Base-by-base conservation (phyloP, 1,284 basidiomycete genomes). In the Salmacisia buchloeana region DNA sequence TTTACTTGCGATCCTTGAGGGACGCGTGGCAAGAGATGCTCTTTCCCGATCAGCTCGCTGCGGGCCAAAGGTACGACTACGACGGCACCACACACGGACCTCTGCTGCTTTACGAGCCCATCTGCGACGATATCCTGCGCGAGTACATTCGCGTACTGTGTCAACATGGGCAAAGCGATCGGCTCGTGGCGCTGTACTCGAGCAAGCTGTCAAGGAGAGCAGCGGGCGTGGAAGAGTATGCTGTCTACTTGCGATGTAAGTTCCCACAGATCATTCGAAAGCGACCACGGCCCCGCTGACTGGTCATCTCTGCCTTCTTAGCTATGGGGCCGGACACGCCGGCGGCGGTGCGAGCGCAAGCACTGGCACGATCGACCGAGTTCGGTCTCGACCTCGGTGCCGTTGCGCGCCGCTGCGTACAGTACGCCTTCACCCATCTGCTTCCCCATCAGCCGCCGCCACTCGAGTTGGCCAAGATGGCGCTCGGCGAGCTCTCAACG, bases 181-280 rank as follows among this genome's bases (percentile, higher is more conserved):
- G 89, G 52, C 85, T 97, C 13, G 92, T 98, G 13, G 93, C 94
- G 0, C 86, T 96, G 83, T 98, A 98, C 77, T 92, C 93, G 1
- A 87, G 90, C 46, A 90, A 90, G 41, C 82, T 98, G 23, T 90
- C 92, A n/a, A 88, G 90, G 64, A 82, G 82, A 65, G 91, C 90
- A 70, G 93, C 93, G 4, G 49, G 49, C n/a, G 88, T 94, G 56
- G 89, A 92, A 72, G 89, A 91, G 52, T 98, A 97, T 74, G 93
- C 94, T 0, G 83, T 89, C 71, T 97, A 93, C 86, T 83, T 98
- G 34, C 49, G 31, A 18, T 54, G 49, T 54, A 31, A 54, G 49
- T 54, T 27, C 15, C 21, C n/a, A 29, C 35, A 7, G 7, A 15
- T 38, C 35, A 15, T 38, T 38, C 15, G 35, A 9, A 87, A 89